These are phyloP conservation scores for Cafeteria roenbergensis DNA, from an alignment of 108 stramenopile species.

Conservation along the genomic window DNA sequence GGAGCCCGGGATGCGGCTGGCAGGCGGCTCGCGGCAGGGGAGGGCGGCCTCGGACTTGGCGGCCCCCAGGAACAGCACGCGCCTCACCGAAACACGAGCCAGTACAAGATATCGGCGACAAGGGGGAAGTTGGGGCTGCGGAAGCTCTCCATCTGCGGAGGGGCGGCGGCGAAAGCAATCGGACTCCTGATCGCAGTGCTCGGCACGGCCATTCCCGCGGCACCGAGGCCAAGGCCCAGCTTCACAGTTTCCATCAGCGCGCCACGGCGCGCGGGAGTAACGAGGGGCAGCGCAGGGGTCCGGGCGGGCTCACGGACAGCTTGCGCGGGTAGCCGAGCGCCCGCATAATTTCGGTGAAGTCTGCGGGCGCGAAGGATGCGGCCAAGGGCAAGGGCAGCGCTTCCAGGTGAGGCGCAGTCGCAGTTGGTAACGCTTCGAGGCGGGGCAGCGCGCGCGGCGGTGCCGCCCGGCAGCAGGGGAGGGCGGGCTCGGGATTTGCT, in stretches of 20 bases:
- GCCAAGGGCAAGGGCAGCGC: not conserved
- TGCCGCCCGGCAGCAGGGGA: not conserved
- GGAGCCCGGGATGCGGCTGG: no score
- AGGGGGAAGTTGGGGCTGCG: conserved; percentile 59
- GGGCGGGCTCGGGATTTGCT: not conserved
- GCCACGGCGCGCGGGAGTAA: no score
- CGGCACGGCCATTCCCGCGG: no score
- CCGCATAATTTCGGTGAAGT: conserved; percentile 62
- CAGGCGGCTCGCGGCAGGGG: no score
- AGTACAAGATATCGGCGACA: conserved; percentile 57
- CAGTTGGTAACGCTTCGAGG: not conserved
- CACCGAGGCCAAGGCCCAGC: no score
- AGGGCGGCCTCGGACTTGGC: no score
- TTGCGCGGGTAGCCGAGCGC: conserved; percentile 52
- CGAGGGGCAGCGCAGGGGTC: no score
- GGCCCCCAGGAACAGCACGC: no score
- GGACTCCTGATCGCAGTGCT: no score
- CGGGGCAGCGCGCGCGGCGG: not conserved
- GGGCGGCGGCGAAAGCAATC: no score
- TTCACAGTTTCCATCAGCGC: no score
- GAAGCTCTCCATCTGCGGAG: conserved; percentile 63
- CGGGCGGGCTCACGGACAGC: no score
- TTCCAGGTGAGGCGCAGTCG: not conserved
- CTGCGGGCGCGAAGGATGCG: conserved; percentile 4
- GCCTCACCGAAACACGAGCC: conserved; percentile 49